phyloP scores from a whole-genome alignment of 2,329 filamentous ascomycete species.

The Stylonectria norvegica region DNA sequence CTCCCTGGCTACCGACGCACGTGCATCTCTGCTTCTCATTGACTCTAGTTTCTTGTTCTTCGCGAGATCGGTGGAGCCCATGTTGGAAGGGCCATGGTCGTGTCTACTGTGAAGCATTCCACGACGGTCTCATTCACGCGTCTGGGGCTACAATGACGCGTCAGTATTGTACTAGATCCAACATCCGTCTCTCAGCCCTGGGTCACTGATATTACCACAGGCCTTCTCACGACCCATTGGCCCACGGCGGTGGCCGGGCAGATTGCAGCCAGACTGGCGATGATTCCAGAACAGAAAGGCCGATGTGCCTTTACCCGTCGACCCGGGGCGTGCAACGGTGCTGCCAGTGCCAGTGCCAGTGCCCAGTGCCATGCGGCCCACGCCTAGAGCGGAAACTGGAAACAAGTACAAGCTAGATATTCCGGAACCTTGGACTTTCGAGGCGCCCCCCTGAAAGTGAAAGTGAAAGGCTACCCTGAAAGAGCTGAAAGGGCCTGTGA shows the following conservation, averaged over 20 bases:
- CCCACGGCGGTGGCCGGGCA: conserved; percentile 14
- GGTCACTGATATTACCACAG: conserved; percentile 11
- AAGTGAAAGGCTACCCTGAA: not conserved
- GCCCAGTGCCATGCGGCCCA: not conserved
- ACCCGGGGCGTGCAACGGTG: not conserved
- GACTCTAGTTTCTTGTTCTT: not conserved
- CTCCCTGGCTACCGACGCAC: conserved; percentile 11
- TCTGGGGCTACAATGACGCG: no score
- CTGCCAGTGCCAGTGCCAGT: not conserved
- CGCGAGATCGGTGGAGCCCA: conserved; percentile 22
- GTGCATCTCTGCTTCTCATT: conserved; percentile 10
- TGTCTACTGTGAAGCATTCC: conserved; percentile 5
- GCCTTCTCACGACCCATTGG: conserved; percentile 18
- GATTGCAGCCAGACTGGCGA: conserved; percentile 21
- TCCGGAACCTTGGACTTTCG: conserved; percentile 13
- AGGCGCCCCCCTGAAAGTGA: conserved; percentile 1
- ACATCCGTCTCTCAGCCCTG: conserved; percentile 6
- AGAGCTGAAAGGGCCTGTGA: not conserved
- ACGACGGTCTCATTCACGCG: conserved; percentile 12
- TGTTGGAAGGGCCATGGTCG: conserved; percentile 10
- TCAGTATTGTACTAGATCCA: not conserved
- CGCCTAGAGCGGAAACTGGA: not conserved
- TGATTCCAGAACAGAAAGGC: conserved; percentile 18
- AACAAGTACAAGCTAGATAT: not conserved
- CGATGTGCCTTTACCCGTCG: not conserved